Evolutionary conservation across 805 yeast species (phyloP), one percentile per base, ranked within the genome.

Genomic region (Lipomyces sp.): DNA sequence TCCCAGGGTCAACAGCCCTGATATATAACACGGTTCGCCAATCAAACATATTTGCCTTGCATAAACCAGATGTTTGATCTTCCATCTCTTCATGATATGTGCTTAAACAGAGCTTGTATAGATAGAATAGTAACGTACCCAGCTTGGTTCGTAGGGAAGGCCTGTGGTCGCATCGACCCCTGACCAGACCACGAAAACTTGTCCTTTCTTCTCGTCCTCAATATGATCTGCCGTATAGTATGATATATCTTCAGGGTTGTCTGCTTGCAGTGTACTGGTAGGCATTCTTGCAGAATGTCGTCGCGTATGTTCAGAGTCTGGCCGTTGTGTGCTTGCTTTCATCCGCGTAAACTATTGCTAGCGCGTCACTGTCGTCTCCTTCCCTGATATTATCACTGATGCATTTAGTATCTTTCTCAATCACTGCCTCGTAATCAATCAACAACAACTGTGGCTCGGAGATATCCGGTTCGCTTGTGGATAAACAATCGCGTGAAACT

Each of bases 101-200:
- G 13, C 1, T 45, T 1, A 48, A 42, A 8, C 13, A 42, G 13
- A 48, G n/a, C 2, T 18, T 37, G 15, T 15, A 42, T n/a, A 39
- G 8, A 13, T 35, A 55, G 37, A 29, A 11, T 8, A 24, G 24
- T 29, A 32, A 57, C 66, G 33, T 37, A 63, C 66, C 66, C 66
- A 63, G 57, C 53, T 54, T 11, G 66, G 63, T 29, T 45, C 45
- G 59, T 59, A 63, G 10, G 56, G 55, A 30, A 42, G 24, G 34
- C 45, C 45, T 32, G 66, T 59, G 11, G 11, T 48, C 30, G 66
- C 60, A 50, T 63, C 66, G 33, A 6, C 37, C 48, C 53, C 66
- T 13, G 33, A 32, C 66, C 66, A 63, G 15, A 7, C 51, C 7
- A 63, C 63, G 2, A 63, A 58, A 5, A 63, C 62, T 13, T 37